These are phyloP conservation scores for Pythium monospermum DNA, from an alignment of 352 stramenopile species.

Conservation along the genomic window DNA sequence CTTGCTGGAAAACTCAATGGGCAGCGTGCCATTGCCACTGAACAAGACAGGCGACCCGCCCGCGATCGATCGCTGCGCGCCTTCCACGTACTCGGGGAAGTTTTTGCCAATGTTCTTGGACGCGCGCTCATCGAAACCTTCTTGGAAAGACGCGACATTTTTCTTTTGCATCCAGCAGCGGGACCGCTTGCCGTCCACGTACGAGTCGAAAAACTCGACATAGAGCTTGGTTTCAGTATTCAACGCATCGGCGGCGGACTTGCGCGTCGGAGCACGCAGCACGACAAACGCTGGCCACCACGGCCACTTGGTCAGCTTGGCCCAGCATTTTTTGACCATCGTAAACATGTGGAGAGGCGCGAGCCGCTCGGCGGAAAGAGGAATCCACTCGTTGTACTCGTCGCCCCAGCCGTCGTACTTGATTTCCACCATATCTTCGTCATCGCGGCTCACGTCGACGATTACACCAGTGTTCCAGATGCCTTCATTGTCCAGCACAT, in stretches of 20 bases:
- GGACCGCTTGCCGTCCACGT: constrained; percentile 63
- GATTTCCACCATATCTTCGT: constrained; percentile 63
- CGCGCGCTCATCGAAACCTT: constrained; percentile 70
- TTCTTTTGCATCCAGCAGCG: constrained; percentile 85
- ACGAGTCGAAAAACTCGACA: constrained; percentile 82
- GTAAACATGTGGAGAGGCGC: constrained; percentile 78
- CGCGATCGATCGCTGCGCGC: constrained; percentile 66
- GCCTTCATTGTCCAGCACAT: constrained; percentile 76
- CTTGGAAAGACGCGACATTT: constrained; percentile 62
- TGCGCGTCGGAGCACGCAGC: constrained; percentile 57
- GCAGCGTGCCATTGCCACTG: constrained; percentile 50
- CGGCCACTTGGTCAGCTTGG: constrained; percentile 78
- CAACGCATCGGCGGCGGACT: constrained; percentile 42
- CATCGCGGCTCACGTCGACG: constrained; percentile 58
- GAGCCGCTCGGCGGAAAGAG: constrained; percentile 45
- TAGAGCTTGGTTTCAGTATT: constrained; percentile 74
- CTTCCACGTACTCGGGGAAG: constrained; percentile 65
- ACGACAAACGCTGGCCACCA: constrained; percentile 82
- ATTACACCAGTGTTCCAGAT: constrained; percentile 81
- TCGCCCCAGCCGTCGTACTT: constrained; percentile 83
- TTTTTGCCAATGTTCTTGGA: constrained; percentile 80
- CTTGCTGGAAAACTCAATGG: constrained; percentile 80
- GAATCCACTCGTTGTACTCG: constrained; percentile 78
- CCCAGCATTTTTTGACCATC: constrained; percentile 84
- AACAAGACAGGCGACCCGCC: constrained; percentile 66